Base-by-base conservation (phyloP, 164 flowering plant species). In the Vitis amurensis region DNA sequence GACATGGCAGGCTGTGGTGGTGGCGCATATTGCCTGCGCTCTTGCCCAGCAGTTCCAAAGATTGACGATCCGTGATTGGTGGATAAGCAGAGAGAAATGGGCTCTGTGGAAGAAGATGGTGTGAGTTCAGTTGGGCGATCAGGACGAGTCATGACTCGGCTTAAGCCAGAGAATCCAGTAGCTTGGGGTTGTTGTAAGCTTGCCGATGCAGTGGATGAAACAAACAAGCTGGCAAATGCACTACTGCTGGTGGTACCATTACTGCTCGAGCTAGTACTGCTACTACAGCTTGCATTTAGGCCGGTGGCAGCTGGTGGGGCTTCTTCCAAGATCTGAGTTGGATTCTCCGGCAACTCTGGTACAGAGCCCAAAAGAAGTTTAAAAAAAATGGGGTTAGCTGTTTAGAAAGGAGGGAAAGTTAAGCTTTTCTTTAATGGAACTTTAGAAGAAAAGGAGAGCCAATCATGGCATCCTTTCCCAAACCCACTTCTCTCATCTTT, bases 1-100 rank as follows among this genome's bases (percentile, higher is more conserved):
- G 97, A 88, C 90, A 91, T 79, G 2, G 89, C 86, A 1, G 94
- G 90, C 55, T 78, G 89, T 0, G 88, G 80, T 23, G 86, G 79
- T 2, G 82, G 80, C 8, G 84, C 79, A 59, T 78, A 89, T 57
- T 85, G 97, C 55, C 82, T 67, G 8, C 67, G 71, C 30, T 87
- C 89, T 64, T 83, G 87, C 47, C 83, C 86, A 14, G 72, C 79
- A 48, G 81, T 53, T 7, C 80, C 89, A 67, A 91, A 88, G 13
- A 89, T 72, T 5, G 93, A 82, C 1, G 90, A 74, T 3, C 87
- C 87, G 16, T 74, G 87, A 63, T 69, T 85, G 55, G 86, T 81
- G 4, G 92, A 81, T 23, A 91, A 87, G 76, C 91, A 75, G 29
- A 90, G 87, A 58, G 91, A 84, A 50, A 86, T 78, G 8, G 91